These are phyloP conservation scores for Hanseniaspora sp. DNA, from an alignment of 1,139 yeast species.

Conservation along the genomic window DNA sequence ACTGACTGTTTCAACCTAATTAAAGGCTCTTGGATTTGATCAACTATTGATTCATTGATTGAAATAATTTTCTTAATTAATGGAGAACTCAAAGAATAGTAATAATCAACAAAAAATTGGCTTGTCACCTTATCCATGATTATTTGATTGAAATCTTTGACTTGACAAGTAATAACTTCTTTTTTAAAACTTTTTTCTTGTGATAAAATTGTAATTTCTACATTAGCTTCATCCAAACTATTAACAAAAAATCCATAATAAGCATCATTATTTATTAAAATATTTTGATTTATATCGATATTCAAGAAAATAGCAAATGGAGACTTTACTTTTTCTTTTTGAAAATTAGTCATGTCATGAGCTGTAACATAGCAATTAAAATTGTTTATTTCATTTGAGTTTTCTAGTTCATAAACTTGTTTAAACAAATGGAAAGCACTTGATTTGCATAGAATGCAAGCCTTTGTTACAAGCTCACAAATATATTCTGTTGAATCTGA, in stretches of 20 bases:
- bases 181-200: not conserved
- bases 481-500: slow-evolving; percentile 36
- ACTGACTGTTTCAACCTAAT: slow-evolving; percentile 11
- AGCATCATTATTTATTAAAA: slow-evolving; percentile 33
- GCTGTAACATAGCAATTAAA: slow-evolving; percentile 58
- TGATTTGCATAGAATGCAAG: slow-evolving; percentile 63
- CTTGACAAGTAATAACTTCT: slow-evolving; percentile 16
- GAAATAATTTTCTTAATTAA: slow-evolving; percentile 15
- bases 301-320: slow-evolving; percentile 60
- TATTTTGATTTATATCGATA: slow-evolving; percentile 30
- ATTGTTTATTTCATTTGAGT: not conserved
- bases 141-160: slow-evolving; percentile 18
- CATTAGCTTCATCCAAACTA: slow-evolving; percentile 27
- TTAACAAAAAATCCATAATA: slow-evolving; percentile 40
- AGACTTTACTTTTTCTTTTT: slow-evolving; percentile 47
- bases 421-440: slow-evolving; percentile 81
- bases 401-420: slow-evolving; percentile 19
- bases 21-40: slow-evolving; percentile 12
- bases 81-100: slow-evolving; percentile 23
- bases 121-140: slow-evolving; percentile 19
- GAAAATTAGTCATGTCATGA: slow-evolving; percentile 54
- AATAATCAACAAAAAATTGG: slow-evolving; percentile 19
- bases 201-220: slow-evolving; percentile 20
- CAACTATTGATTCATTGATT: slow-evolving; percentile 15
- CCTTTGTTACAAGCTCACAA: slow-evolving; percentile 60